Conservation (phyloP, 1,284 basidiomycete genomes). For the Cutaneotrichosporon sp. region DNA sequence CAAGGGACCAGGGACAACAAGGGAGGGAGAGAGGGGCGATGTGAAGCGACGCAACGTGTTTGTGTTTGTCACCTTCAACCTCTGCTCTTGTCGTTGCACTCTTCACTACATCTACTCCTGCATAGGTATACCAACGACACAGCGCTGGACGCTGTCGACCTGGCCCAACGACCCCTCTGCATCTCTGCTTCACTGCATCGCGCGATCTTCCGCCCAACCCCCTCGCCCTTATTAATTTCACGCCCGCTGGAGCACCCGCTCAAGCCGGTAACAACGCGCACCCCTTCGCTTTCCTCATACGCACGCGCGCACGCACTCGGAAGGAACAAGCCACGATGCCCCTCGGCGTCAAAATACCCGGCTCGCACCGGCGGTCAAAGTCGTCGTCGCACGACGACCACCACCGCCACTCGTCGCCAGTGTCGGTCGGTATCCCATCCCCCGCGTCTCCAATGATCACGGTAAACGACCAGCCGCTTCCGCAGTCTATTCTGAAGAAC, state of each 20-base stretch:
- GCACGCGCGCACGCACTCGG: no score
- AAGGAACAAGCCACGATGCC: no score
- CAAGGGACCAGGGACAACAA: no score
- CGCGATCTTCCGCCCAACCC: not conserved
- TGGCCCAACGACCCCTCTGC: no score
- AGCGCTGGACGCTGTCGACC: no score
- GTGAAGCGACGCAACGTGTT: no score
- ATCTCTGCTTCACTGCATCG: no score
- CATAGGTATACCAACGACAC: no score
- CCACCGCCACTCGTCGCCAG: not conserved
- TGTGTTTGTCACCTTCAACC: no score
- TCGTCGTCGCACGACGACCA: not conserved
- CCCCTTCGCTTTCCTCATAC: not conserved
- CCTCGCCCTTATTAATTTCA: not conserved
- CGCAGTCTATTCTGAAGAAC: constrained; percentile 1
- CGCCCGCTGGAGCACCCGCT: not conserved
- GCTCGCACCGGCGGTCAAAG: constrained; percentile 2
- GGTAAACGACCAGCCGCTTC: constrained; percentile 3
- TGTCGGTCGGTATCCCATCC: not conserved
- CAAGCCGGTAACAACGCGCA: not conserved
- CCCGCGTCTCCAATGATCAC: constrained; percentile 1
- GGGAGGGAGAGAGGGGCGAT: no score
- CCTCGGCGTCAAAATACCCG: constrained; percentile 6
- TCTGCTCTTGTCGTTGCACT: no score
- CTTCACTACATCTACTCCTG: no score